Percentiles rank a stretch among this genome's conserved stretches.
These are phyloP conservation scores for Ceratocystis diversiconidia DNA, from an alignment of 2,329 filamentous ascomycete species.

Conservation along the genomic window DNA sequence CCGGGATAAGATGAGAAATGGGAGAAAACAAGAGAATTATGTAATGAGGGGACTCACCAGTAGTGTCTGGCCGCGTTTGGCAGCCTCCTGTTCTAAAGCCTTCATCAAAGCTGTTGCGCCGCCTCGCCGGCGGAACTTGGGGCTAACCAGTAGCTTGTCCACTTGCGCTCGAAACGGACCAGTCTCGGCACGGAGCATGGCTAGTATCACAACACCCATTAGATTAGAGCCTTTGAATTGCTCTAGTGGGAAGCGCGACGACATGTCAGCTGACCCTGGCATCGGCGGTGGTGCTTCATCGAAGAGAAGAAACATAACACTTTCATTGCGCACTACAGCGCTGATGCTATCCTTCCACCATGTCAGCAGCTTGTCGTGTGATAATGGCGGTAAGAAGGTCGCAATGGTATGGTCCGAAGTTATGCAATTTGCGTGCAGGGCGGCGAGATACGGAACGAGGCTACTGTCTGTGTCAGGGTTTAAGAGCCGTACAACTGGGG, in stretches of 20 bases:
- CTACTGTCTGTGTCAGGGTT: conserved; percentile 33
- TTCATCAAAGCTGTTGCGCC: conserved; percentile 38
- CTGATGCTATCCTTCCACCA: conserved; percentile 43
- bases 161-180: conserved; percentile 40
- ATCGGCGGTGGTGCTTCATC: conserved; percentile 21
- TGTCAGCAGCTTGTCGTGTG: conserved; percentile 38
- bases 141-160: conserved; percentile 44
- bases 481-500: conserved; percentile 29
- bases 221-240: conserved; percentile 32
- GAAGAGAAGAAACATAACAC: conserved; percentile 41
- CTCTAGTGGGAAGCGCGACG: conserved; percentile 21
- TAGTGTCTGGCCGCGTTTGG: conserved; percentile 33
- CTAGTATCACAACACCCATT: conserved; percentile 43
- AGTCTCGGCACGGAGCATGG: conserved; percentile 39
- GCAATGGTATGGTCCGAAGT: conserved; percentile 41
- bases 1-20: too few relatives aligned
- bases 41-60: conserved; percentile 32
- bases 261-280: background rate
- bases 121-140: conserved; percentile 35
- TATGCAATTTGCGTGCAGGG: conserved; percentile 45
- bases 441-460: conserved; percentile 42
- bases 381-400: conserved; percentile 45
- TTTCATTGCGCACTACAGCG: conserved; percentile 31
- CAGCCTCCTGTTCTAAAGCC: conserved; percentile 42
- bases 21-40: too few relatives aligned